Evolutionary conservation across 2,329 filamentous ascomycete species (phyloP).

Genomic region (Penicillium oxalicum): DNA sequence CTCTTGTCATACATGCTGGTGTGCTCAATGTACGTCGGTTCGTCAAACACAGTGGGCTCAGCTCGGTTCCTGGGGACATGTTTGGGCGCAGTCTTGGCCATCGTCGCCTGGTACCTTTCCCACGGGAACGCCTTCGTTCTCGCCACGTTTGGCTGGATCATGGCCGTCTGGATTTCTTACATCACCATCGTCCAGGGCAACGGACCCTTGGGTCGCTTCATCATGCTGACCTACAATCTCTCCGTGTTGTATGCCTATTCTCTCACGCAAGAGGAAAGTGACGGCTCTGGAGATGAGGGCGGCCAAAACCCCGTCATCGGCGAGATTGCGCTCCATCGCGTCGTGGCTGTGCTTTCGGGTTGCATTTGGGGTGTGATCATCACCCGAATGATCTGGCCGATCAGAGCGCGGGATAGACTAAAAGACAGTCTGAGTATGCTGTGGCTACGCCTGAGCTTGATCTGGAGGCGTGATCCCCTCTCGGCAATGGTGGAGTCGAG

Average conservation of each 20-base stretch:
- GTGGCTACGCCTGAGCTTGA: constrained; percentile 88
- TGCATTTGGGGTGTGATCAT: constrained; percentile 90
- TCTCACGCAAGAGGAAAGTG: constrained; percentile 69
- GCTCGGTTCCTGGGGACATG: constrained; percentile 82
- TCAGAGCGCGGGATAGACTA: constrained; percentile 80
- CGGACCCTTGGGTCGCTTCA: constrained; percentile 86
- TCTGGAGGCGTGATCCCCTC: constrained; percentile 91
- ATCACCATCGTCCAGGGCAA: constrained; percentile 79
- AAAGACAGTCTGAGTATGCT: constrained; percentile 85
- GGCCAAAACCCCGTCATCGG: constrained; percentile 76
- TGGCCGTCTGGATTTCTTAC: constrained; percentile 79
- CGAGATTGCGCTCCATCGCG: constrained; percentile 81
- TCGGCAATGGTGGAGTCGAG: constrained; percentile 60
- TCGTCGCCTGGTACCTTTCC: constrained; percentile 71
- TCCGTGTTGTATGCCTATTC: constrained; percentile 92
- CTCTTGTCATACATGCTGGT: constrained; percentile 96
- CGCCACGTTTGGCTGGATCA: constrained; percentile 73
- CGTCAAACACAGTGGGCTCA: constrained; percentile 86
- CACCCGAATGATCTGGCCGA: constrained; percentile 86
- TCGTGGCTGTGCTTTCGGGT: constrained; percentile 77
- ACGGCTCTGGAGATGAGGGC: constrained; percentile 72
- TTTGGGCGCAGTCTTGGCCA: constrained; percentile 69
- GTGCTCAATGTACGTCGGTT: constrained; percentile 94
- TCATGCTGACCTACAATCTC: constrained; percentile 92
- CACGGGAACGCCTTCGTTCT: constrained; percentile 68